These are phyloP conservation scores for Selenicereus undatus DNA, from an alignment of 148 eudicot species.

Conservation along the genomic window DNA sequence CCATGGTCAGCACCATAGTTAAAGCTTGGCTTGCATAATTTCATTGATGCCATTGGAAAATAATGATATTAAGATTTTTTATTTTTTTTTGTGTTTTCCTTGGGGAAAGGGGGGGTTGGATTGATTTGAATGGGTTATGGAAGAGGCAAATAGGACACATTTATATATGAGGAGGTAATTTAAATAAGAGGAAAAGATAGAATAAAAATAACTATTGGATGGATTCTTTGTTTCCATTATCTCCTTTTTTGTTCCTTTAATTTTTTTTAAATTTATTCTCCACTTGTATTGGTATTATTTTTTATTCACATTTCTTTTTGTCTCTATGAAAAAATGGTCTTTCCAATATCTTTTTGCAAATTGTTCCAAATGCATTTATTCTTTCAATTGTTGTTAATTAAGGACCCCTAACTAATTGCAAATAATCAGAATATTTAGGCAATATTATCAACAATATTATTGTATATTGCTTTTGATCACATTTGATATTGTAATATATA, in stretches of 20 bases:
- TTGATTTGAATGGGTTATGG: background rate
- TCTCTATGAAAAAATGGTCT: background rate
- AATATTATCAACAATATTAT: background rate
- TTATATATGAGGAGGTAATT: background rate
- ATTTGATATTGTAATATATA: background rate
- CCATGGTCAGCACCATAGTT: slow-evolving; percentile 12
- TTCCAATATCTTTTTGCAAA: background rate
- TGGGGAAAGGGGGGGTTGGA: background rate
- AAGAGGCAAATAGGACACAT: background rate
- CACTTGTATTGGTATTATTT: slow-evolving; percentile 7
- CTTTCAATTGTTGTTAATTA: background rate
- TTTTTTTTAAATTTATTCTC: background rate
- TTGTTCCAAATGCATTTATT: slow-evolving; percentile 10
- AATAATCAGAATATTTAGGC: background rate
- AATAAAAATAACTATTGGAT: background rate
- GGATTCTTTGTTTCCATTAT: slow-evolving; percentile 17
- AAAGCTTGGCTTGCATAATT: slow-evolving; percentile 20
- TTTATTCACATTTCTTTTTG: background rate
- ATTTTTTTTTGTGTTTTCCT: background rate
- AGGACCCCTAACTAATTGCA: background rate
- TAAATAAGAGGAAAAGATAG: background rate
- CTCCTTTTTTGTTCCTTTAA: slow-evolving; percentile 1
- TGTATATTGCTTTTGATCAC: background rate
- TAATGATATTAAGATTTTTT: background rate
- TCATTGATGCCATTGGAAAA: slow-evolving; percentile 19